Conservation (phyloP, 208 protist genomes). For the Trypanosomatidae sp. region DNA sequence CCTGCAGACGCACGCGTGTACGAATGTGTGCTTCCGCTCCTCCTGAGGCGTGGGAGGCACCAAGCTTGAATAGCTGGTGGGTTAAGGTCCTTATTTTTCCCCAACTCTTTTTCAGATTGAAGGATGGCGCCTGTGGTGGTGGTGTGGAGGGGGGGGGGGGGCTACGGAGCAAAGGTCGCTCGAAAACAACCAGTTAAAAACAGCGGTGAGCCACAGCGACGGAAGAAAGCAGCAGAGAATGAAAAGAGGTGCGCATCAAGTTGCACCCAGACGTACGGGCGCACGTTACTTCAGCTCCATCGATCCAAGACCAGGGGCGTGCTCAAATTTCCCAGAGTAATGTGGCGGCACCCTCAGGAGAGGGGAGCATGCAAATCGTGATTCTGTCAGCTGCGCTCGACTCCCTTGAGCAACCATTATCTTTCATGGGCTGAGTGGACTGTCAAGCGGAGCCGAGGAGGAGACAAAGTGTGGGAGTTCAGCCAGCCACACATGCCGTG, state of each 20-base stretch:
- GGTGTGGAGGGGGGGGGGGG: no score
- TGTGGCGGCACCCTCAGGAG: background rate
- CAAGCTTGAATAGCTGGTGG: background rate
- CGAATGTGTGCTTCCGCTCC: background rate
- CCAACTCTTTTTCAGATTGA: background rate
- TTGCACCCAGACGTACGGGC: background rate
- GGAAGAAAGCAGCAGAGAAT: background rate
- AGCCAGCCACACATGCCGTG: background rate
- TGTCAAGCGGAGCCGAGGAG: background rate
- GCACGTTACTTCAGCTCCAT: background rate
- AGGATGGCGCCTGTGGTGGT: background rate
- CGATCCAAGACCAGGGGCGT: no score
- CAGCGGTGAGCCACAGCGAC: background rate
- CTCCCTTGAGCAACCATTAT: background rate
- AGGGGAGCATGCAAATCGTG: background rate
- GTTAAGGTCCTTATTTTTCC: background rate
- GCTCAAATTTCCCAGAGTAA: background rate
- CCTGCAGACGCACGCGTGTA: background rate
- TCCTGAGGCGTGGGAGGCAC: background rate
- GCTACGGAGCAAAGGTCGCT: background rate
- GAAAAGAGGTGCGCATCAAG: background rate
- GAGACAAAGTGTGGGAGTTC: background rate
- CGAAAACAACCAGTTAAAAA: background rate
- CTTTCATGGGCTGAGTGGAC: background rate
- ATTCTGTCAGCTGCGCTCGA: background rate